Base-by-base conservation (phyloP, 345 rosid species). In the Citrus trifoliata region DNA sequence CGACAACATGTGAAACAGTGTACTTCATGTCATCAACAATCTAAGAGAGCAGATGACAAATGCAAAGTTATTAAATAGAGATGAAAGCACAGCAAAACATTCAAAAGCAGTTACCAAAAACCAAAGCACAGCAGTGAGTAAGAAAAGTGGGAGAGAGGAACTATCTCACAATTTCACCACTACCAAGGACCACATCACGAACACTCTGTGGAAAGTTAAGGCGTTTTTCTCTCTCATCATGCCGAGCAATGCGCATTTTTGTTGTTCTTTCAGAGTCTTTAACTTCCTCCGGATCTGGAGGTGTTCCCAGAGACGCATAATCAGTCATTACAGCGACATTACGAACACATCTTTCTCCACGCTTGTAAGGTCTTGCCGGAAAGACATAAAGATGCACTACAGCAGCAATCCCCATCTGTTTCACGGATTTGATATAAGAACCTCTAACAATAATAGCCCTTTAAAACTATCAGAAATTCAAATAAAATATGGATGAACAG, bases 281-380 rank as follows among this genome's bases (percentile, higher is more conserved):
- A 73, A 96, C 98, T 83, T 96, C 99, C 77, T 96, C 97, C 0
- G 97, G 97, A 77, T 96, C 99, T 60, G 95, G 94, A 71, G 95
- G 93, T 28, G 95, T 18, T 81, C 95, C 98, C 67, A 96, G 71
- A 78, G 98, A 89, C 25, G 99, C 99, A 80, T 94, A 96, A 85
- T 96, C 93, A 1, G 94, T 62, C 99, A 96, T 89, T 48, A 96
- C 99, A 25, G 97, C 92, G 46, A 94, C 95, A 87, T 96, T 96
- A 67, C 97, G 97, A n/a, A 94, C 99, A 83, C 99, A 94, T 86
- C 99, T 90, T 83, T 96, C 99, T 71, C 99, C 99, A 30, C 98
- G 98, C 86, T 96, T 94, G 88, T 96, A 96, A 67, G 97, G 93
- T 35, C 86, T 89, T 35, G 98, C 95, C 46, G 99, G 97, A 80